phyloP scores from a whole-genome alignment of 257 asterid species.

The Knoxia roxburghii region DNA sequence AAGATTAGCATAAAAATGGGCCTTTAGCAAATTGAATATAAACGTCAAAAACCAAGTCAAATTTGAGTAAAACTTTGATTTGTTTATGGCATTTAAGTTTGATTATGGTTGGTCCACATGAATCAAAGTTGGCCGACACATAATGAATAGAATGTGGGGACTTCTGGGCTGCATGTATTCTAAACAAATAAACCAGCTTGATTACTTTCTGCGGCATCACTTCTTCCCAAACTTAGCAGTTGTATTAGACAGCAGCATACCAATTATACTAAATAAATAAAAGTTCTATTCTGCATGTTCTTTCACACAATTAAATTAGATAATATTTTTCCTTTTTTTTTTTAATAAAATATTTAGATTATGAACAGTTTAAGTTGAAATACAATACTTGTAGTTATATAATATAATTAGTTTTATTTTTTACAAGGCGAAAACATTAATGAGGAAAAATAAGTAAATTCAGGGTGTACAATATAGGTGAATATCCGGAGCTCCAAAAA shows the following conservation, averaged over 20 bases:
- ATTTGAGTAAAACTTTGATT: neutral
- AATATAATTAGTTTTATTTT: too few relatives aligned
- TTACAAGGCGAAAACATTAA: too few relatives aligned
- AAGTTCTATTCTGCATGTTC: neutral
- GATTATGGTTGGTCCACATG: neutral
- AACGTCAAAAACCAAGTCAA: neutral
- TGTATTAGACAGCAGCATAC: neutral
- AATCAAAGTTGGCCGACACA: neutral
- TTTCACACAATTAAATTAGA: too few relatives aligned
- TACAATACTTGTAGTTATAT: too few relatives aligned
- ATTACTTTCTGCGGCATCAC: constrained; percentile 3
- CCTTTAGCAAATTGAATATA: neutral
- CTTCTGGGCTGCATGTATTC: neutral
- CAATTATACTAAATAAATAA: neutral
- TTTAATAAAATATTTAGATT: too few relatives aligned
- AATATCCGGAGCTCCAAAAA: too few relatives aligned
- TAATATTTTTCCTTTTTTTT: too few relatives aligned
- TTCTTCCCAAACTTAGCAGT: neutral
- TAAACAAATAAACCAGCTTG: neutral
- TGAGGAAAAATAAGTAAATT: too few relatives aligned
- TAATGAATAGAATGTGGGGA: neutral
- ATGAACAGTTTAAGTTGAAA: too few relatives aligned
- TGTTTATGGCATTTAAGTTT: neutral
- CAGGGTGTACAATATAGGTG: too few relatives aligned
- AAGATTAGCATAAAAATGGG: neutral